Evolutionary conservation across 2,329 filamentous ascomycete genomes (phyloP), one percentile per base, ranked within the genome.

Genomic region (Colletotrichum paranaense): DNA sequence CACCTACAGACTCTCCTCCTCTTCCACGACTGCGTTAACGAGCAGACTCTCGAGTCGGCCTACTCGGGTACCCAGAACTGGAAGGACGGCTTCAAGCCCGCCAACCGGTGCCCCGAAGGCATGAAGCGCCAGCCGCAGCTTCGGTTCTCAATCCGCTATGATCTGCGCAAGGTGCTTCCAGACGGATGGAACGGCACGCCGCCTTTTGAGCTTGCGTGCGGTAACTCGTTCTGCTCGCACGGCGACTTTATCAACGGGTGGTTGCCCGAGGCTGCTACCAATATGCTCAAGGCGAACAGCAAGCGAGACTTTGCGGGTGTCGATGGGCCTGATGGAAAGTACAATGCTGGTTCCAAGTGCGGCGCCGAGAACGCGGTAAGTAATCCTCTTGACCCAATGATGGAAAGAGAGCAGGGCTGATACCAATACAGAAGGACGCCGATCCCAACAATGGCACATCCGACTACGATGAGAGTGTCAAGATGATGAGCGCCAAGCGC

Each of bases 191-290:
- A 73, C 46, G 85, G 86, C 55, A 79, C 78, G 0, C 81, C 85
- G 1, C 86, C 86, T 0, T 75, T 87, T 26, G 82, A 86, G 78
- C 80, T 86, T 0, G 80, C 85, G 0, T 85, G 81, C 68, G 84
- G 83, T 0, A 75, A 77, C n/a, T 81, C 82, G 0, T 86, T 80
- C 76, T 84, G 83, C 80, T 80, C 78, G 3, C 85, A 87, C 75
- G 85, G 85, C 4, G 86, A 87, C 75, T 87, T 87, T 64, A 85
- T 87, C 77, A 86, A 86, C 52, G 86, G 81, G 5, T 87, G 86
- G 86, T 78, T 82, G 2, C 76, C 77, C 16, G 84, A 86, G 67
- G 82, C 80, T 1, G 83, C 83, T 0, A 53, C 77, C 68, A 84
- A 84, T 68, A 85, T 87, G 84, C 74, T 86, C 14, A 78, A 76